Evolutionary conservation across 495 filamentous ascomycete species (phyloP), one percentile per base, ranked within the genome.

Genomic region (Penicillium riverlandense): DNA sequence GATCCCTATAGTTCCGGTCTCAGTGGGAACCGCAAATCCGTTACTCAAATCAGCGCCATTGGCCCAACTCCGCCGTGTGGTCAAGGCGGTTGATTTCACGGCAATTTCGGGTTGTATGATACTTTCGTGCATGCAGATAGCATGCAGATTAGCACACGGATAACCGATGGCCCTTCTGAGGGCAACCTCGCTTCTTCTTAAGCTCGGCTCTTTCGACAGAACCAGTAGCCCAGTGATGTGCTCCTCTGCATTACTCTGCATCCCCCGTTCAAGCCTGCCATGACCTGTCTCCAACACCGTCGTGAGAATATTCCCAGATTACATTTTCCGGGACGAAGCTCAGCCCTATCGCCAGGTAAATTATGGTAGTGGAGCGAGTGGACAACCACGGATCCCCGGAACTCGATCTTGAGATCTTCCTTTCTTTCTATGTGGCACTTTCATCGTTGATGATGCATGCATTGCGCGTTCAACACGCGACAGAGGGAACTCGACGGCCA

Each of bases 31-130:
- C 67, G 65, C 49, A 69, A 59, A 41, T 40, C 59, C 8, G 41
- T 54, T 1, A 53, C 63, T 4, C 67, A 63, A 30, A 63, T 68
- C 34, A 68, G 66, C n/a, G 61, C 68, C 31, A 65, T 72, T 33
- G 70, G 68, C 6, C 66, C 71, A 37, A 75, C 64, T 28, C 67
- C 72, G 11, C 70, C 64, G 14, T 72, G 65, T 39, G 73, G 70
- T 22, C 72, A 77, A 41, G 69, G 65, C 32, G 70, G 72, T 36
- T 76, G 70, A 75, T 55, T 14, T 11, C 5, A 30, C 5, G 47
- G 16, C 7, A 29, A 16, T 7, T 41, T 28, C 42, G 29, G 41
- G 32, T 45, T 35, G 34, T 41, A 10, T 44, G 47, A 27, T 16
- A 40, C 40, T 40, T 37, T 55, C 45, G 43, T 34, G 33, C 27